Evolutionary conservation across 2,329 filamentous ascomycete species (phyloP), one percentile per base, ranked within the genome.

Genomic region (Ambrosiella xylebori): DNA sequence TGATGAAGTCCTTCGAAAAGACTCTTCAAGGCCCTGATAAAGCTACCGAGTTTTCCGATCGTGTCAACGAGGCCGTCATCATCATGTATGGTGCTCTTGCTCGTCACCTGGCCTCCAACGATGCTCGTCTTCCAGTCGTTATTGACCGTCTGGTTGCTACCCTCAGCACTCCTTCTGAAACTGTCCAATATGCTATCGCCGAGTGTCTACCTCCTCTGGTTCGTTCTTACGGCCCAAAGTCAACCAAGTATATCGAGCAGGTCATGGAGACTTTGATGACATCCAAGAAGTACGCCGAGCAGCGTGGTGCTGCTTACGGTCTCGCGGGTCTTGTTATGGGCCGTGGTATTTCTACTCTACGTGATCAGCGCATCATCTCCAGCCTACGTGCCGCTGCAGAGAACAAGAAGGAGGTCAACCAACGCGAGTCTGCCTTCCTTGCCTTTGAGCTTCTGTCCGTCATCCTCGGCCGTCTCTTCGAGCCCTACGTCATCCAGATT

Each of bases 71-170:
- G 71, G 93, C 94, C 15, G 90, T 98, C 56, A 90, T 98, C 64
- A 93, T 98, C 64, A 85, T 98, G 68, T 98, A 98, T 65, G 93
- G 93, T 67, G 91, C 94, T 56, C 74, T 98, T 41, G 93, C 90
- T 49, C 82, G 87, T 56, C 93, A 98, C 73, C 73, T 98, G 60
- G 81, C 86, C 63, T 71, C 82, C 7, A 88, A 89, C n/a, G 93
- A 98, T 68, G 73, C 81, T 63, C 90, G 94, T 65, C 81, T 97
- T 54, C 88, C 90, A 0, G 82, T 85, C 59, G 93, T 98, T 51
- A 84, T 98, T 55, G 84, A 91, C 64, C 82, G 89, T 62, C 76
- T 98, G 19, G 76, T 98, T 58, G 81, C 82, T 19, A 96, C 94
- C 6, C 75, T 98, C 50, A 93, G 85, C 68, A 97, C 91, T 11